Evolutionary conservation across 169 alveolate species (phyloP).

Genomic region (Plasmodium inui): DNA sequence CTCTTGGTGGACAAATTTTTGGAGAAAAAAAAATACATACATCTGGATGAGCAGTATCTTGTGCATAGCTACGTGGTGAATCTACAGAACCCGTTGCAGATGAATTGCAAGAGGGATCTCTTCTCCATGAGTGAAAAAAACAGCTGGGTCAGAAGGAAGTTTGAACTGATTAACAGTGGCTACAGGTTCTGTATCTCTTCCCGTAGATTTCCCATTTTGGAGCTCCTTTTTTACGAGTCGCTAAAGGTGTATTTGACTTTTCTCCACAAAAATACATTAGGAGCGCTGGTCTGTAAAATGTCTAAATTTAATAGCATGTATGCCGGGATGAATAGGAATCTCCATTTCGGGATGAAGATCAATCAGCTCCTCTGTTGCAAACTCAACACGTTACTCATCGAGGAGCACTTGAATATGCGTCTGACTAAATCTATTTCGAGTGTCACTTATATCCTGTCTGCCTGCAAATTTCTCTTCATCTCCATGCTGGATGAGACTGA

Average conservation of each 20-base stretch:
- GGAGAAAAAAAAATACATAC: constrained; percentile 68
- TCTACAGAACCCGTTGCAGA: constrained; percentile 36
- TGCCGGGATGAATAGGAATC: neutral
- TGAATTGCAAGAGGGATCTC: neutral
- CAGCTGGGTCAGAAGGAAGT: constrained; percentile 3
- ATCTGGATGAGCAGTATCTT: constrained; percentile 51
- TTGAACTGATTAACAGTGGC: constrained; percentile 47
- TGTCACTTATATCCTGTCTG: constrained; percentile 8
- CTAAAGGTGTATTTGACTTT: constrained; percentile 38
- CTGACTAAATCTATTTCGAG: constrained; percentile 1
- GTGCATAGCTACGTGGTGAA: constrained; percentile 49
- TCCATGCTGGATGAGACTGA: constrained; percentile 47
- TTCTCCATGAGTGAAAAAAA: constrained; percentile 13
- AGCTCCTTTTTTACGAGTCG: constrained; percentile 14
- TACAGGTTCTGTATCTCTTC: constrained; percentile 45
- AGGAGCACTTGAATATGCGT: constrained; percentile 20
- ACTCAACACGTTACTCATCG: constrained; percentile 8
- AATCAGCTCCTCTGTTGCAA: constrained; percentile 18
- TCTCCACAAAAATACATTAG: constrained; percentile 7
- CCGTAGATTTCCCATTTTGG: constrained; percentile 11
- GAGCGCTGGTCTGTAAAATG: constrained; percentile 63
- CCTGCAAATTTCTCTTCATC: constrained; percentile 59
- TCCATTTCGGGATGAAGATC: constrained; percentile 38
- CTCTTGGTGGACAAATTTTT: constrained; percentile 55
- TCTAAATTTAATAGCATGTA: constrained; percentile 40